A percentile compares a stretch with the other conserved stretches of the same genome.
Conservation (phyloP, 192 early-diverging fungal species). For the Borealophlyctis nickersoniae region DNA sequence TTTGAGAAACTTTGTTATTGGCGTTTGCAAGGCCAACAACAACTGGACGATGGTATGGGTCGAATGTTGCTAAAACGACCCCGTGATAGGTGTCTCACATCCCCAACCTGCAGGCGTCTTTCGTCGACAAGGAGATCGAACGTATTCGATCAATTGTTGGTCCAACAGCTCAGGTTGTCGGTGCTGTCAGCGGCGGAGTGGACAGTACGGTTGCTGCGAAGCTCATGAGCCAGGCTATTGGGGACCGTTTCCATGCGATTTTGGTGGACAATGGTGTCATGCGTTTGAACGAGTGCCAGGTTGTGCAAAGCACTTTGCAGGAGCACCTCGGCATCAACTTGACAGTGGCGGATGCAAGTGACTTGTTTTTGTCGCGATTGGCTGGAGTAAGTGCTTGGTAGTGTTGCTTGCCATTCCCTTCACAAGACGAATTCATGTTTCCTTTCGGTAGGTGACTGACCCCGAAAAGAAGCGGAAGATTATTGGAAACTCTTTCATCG, state of each 20-base stretch:
- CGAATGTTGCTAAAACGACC: background rate
- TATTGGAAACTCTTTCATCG: conserved; percentile 98
- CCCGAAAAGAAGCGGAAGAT: conserved; percentile 98
- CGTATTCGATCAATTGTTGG: conserved; percentile 91
- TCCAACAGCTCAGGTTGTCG: conserved; percentile 87
- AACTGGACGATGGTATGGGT: conserved; percentile 89
- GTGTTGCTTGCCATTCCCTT: too few species aligned
- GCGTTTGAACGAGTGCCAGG: conserved; percentile 92
- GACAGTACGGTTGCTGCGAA: conserved; percentile 95
- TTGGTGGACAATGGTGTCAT: conserved; percentile 99
- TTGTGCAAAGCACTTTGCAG: conserved; percentile 77
- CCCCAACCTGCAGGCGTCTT: conserved; percentile 49
- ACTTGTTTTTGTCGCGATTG: conserved; percentile 74
- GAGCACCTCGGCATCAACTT: conserved; percentile 95
- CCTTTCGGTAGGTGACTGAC: too few species aligned
- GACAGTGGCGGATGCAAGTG: conserved; percentile 83
- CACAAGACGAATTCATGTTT: too few species aligned
- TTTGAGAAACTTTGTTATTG: conserved; percentile 90
- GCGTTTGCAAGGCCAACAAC: conserved; percentile 74
- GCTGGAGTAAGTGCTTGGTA: conserved; percentile 64
- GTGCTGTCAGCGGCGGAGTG: conserved; percentile 96
- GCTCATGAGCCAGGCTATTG: conserved; percentile 96
- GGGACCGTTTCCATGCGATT: conserved; percentile 97
- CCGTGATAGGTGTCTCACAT: background rate
- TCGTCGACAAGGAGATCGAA: conserved; percentile 96